A percentile compares a stretch with the other conserved stretches of the same genome.
Conservation (phyloP, 2,329 filamentous ascomycete species). For the Blastomyces parvus region DNA sequence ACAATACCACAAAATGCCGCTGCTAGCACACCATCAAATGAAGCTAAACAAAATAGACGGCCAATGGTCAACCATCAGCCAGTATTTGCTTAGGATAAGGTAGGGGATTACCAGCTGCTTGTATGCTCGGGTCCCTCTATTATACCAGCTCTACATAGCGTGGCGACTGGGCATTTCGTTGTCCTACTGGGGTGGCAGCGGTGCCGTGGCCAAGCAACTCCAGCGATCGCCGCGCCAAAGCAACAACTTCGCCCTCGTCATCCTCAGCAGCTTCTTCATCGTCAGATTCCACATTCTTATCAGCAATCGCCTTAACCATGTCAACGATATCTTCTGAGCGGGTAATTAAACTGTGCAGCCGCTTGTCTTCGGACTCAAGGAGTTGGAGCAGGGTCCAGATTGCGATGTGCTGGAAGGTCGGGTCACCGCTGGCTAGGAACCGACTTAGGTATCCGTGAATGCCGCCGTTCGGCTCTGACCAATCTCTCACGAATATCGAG, state of each 20-base stretch:
- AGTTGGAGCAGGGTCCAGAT: conserved; percentile 96
- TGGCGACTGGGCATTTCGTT: too few species aligned
- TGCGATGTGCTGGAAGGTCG: conserved; percentile 97
- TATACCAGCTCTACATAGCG: too few species aligned
- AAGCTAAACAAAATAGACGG: not conserved
- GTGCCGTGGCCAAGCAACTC: conserved; percentile 74
- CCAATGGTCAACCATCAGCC: conserved; percentile 58
- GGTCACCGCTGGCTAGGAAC: conserved; percentile 87
- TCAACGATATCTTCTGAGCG: conserved; percentile 85
- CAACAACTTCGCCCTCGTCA: conserved; percentile 82
- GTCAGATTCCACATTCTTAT: conserved; percentile 78
- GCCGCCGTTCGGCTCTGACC: conserved; percentile 83
- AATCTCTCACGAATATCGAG: conserved; percentile 88
- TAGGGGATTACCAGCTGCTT: too few species aligned
- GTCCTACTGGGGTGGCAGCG: too few species aligned
- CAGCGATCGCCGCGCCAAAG: conserved; percentile 77
- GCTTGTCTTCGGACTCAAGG: conserved; percentile 87
- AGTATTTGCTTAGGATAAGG: conserved; percentile 65
- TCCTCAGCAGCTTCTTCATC: conserved; percentile 81
- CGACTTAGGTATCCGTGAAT: conserved; percentile 91
- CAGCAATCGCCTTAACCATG: conserved; percentile 84
- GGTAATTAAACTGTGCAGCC: conserved; percentile 76
- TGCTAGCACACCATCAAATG: not conserved
- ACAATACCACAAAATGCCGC: not conserved
- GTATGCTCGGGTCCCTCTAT: too few species aligned